Evolutionary conservation across 257 asterid species (phyloP).

Genomic region (Forsythia suspensa): DNA sequence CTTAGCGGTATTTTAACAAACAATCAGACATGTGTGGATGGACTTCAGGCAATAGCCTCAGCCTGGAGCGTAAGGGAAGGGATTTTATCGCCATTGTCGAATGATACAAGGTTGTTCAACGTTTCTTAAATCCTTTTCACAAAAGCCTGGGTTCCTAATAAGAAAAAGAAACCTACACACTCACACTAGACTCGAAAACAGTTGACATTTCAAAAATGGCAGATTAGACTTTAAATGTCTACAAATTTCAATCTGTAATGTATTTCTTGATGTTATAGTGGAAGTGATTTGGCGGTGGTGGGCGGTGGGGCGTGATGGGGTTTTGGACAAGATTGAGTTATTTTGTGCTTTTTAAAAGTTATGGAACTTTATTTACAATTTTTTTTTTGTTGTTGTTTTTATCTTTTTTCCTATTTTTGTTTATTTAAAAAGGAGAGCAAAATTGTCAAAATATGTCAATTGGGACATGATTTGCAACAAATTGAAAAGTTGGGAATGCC

Average conservation of each 20-base stretch:
- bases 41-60: conserved; percentile 53
- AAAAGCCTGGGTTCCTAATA: conserved; percentile 59
- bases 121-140: conserved; percentile 63
- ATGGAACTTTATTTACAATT: too few relatives aligned
- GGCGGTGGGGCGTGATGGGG: too few relatives aligned
- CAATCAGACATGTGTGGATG: conserved; percentile 69
- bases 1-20: conserved; percentile 75
- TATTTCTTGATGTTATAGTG: too few relatives aligned
- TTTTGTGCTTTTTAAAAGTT: too few relatives aligned
- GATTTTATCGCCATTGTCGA: conserved; percentile 42
- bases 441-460: too few relatives aligned
- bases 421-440: too few relatives aligned
- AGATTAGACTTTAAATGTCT: conserved; percentile 45
- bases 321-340: too few relatives aligned
- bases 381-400: too few relatives aligned
- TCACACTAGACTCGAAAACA: background rate
- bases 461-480: too few relatives aligned
- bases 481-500: too few relatives aligned
- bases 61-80: conserved; percentile 60
- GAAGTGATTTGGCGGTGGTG: too few relatives aligned
- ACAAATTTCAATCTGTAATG: background rate
- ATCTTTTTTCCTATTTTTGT: too few relatives aligned
- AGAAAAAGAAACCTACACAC: conserved; percentile 14
- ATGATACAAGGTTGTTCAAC: conserved; percentile 63
- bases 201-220: conserved; percentile 28